Percentiles rank a stretch among this genome's conserved stretches.
Evolutionary conservation across 2,329 filamentous ascomycete genomes (phyloP).

Genomic region (Phoma sp.): DNA sequence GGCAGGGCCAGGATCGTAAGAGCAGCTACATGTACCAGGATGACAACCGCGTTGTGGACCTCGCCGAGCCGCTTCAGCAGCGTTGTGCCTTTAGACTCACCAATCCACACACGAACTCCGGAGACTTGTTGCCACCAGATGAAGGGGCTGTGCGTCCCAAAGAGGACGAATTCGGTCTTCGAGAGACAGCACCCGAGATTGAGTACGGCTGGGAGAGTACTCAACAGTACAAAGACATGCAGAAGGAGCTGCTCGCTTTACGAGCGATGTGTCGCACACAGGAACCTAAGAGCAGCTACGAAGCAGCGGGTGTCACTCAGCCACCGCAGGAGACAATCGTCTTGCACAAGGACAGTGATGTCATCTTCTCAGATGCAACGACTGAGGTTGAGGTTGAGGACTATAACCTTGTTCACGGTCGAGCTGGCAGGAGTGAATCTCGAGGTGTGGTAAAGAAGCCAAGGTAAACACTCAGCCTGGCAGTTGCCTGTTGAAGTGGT

Average conservation of each 20-base stretch:
- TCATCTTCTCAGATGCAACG: slow-evolving; percentile 11
- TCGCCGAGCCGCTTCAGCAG: background rate
- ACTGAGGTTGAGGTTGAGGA: slow-evolving; percentile 6
- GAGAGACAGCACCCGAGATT: background rate
- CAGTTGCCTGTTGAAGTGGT: too few species aligned
- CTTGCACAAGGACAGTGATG: background rate
- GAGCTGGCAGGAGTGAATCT: background rate
- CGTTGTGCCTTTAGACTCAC: too few species aligned
- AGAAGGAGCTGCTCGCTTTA: slow-evolving; percentile 6
- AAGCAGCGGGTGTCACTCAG: slow-evolving; percentile 5
- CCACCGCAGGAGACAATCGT: slow-evolving; percentile 2
- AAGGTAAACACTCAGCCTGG: background rate
- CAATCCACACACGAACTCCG: too few species aligned
- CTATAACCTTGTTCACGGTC: background rate
- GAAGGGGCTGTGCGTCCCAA: background rate
- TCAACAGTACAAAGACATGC: slow-evolving; percentile 15
- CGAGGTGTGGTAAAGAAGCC: background rate
- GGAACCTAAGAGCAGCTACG: background rate
- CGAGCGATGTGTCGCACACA: slow-evolving; percentile 14
- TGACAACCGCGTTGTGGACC: background rate
- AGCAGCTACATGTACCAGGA: background rate
- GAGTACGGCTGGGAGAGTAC: slow-evolving; percentile 8
- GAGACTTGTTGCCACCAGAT: background rate
- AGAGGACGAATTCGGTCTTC: slow-evolving; percentile 10
- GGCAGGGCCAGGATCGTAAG: background rate